Evolutionary conservation across 1,284 basidiomycete genomes (phyloP).

Genomic region (Bjerkandera adusta): DNA sequence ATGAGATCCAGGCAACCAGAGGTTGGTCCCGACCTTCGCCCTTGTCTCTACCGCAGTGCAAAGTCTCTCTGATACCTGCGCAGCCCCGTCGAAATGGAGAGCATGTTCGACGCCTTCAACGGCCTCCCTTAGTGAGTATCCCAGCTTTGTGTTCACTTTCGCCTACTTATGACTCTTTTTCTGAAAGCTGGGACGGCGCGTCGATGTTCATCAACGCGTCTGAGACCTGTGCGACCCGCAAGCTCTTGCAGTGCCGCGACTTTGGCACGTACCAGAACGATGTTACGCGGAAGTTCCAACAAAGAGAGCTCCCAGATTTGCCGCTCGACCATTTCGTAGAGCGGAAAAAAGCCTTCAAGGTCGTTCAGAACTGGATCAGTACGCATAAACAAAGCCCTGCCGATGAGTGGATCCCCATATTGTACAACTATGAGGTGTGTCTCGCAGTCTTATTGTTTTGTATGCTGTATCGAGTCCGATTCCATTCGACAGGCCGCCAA

Average conservation of each 20-base stretch:
- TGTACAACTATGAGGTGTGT: slow-evolving; percentile 27
- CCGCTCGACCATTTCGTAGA: slow-evolving; percentile 19
- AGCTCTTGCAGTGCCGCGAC: slow-evolving; percentile 8
- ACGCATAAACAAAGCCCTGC: neutral
- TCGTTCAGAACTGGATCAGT: slow-evolving; percentile 17
- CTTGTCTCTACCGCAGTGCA: too few species aligned
- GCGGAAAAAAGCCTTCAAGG: slow-evolving; percentile 26
- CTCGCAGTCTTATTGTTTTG: neutral
- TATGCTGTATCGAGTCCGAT: too few species aligned
- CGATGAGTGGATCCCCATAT: slow-evolving; percentile 24
- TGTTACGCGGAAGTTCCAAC: slow-evolving; percentile 24
- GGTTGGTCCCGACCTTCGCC: too few species aligned
- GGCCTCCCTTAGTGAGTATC: too few species aligned
- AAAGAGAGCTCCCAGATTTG: slow-evolving; percentile 25
- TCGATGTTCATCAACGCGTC: slow-evolving; percentile 7
- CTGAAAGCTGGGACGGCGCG: slow-evolving; percentile 1
- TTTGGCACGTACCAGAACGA: neutral
- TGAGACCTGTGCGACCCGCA: slow-evolving; percentile 6
- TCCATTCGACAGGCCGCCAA: neutral
- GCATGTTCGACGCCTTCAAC: too few species aligned
- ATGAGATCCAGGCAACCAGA: too few species aligned
- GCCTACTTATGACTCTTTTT: too few species aligned
- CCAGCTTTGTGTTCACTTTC: too few species aligned
- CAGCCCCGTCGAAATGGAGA: too few species aligned
- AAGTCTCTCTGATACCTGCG: too few species aligned